phyloP scores from a whole-genome alignment of 306 rosid genomes.

The Cotoneaster glaucophyllus region DNA sequence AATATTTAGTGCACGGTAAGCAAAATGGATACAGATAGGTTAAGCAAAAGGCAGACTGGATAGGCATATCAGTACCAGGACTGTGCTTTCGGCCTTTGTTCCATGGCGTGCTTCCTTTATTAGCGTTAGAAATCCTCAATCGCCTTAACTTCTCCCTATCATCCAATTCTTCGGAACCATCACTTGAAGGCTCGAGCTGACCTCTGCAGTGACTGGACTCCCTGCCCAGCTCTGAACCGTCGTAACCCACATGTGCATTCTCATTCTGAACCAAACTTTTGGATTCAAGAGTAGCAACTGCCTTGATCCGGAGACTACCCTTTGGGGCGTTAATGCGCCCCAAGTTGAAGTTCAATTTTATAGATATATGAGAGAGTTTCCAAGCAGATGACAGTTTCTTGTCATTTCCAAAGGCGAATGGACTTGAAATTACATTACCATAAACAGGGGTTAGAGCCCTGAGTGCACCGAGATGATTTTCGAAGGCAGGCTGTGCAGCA shows the following conservation, averaged over 20 bases:
- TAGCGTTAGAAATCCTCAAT: constrained; percentile 79
- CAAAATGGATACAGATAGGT: not conserved
- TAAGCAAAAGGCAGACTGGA: not conserved
- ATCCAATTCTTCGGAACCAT: constrained; percentile 27
- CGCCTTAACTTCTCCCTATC: constrained; percentile 75
- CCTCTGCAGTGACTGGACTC: constrained; percentile 13
- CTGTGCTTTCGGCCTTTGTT: constrained; percentile 90
- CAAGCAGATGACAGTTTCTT: constrained; percentile 30
- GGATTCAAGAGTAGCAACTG: constrained; percentile 69
- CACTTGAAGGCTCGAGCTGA: constrained; percentile 23
- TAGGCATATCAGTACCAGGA: constrained; percentile 44
- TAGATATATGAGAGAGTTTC: constrained; percentile 29
- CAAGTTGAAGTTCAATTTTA: constrained; percentile 21
- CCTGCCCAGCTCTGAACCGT: constrained; percentile 16
- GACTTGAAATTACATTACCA: constrained; percentile 29
- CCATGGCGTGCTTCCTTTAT: constrained; percentile 87
- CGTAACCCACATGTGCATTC: constrained; percentile 18
- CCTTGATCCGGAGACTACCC: constrained; percentile 40
- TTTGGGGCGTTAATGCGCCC: constrained; percentile 20
- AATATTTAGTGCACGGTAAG: constrained; percentile 3
- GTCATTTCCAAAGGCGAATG: constrained; percentile 30
- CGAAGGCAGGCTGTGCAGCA: constrained; percentile 62
- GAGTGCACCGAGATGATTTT: constrained; percentile 29
- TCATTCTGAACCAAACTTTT: constrained; percentile 28
- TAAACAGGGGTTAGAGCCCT: constrained; percentile 32